A percentile compares a stretch with the other conserved stretches of the same genome.
Conservation (phyloP, 805 yeast genomes). For the Starmerella scarabaei region DNA sequence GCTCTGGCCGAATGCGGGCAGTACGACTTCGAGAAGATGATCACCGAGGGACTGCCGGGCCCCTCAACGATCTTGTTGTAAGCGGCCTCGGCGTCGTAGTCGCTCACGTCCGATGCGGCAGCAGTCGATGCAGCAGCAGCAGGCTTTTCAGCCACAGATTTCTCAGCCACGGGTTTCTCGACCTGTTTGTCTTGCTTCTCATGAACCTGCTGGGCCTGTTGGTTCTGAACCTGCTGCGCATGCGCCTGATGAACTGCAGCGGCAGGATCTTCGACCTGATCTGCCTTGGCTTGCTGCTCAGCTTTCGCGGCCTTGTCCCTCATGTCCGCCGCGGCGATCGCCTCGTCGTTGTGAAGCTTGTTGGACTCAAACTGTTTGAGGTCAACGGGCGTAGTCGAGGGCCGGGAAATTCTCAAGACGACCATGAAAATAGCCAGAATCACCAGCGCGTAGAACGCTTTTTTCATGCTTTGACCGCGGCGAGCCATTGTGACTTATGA, state of each 20-base stretch:
- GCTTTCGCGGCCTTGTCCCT: not conserved
- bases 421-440: slow-evolving; percentile 11
- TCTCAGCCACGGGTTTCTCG: not conserved
- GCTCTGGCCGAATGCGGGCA: slow-evolving; percentile 67
- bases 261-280: not conserved
- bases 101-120: not conserved
- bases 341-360: not conserved
- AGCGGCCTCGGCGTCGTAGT: slow-evolving; percentile 9
- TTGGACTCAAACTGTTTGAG: too few species aligned
- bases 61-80: slow-evolving; percentile 4
- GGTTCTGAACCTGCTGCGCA: not conserved
- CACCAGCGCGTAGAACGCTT: slow-evolving; percentile 8
- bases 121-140: not conserved
- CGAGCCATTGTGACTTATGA: too few species aligned
- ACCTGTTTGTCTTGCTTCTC: not conserved
- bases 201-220: not conserved
- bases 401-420: slow-evolving; percentile 9
- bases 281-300: not conserved
- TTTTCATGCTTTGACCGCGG: slow-evolving; percentile 7
- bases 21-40: slow-evolving; percentile 40
- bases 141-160: slow-evolving; percentile 1
- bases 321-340: not conserved
- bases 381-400: too few species aligned
- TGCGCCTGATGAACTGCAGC: not conserved
- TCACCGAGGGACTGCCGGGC: slow-evolving; percentile 22